Evolutionary conservation across 495 filamentous ascomycete genomes (phyloP).

Genomic region (Xylaria grammica): DNA sequence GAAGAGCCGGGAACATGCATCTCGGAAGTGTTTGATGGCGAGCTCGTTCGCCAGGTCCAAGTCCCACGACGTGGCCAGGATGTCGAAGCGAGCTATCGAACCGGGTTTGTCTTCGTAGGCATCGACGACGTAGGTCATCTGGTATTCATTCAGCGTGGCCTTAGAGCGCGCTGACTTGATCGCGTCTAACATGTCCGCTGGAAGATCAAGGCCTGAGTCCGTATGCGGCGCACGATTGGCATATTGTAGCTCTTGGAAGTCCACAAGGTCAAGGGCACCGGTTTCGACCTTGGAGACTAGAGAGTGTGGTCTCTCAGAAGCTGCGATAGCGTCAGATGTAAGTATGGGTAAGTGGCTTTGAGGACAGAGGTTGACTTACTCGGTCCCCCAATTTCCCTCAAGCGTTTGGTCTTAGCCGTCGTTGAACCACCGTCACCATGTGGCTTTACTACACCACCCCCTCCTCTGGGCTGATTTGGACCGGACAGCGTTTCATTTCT

Average conservation of each 20-base stretch:
- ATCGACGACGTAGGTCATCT: not conserved
- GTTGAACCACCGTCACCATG: not conserved
- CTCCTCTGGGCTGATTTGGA: not conserved
- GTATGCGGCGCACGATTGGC: constrained; percentile 3
- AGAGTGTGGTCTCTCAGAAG: not conserved
- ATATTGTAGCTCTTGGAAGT: not conserved
- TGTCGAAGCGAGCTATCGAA: constrained; percentile 1
- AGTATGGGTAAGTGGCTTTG: not conserved
- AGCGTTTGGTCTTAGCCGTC: not conserved
- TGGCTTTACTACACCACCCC: not conserved
- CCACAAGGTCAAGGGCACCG: not conserved
- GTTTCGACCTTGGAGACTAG: not conserved
- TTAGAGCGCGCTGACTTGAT: constrained; percentile 1
- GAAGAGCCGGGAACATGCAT: constrained; percentile 1
- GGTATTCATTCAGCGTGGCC: not conserved
- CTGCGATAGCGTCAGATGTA: not conserved
- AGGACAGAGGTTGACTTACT: constrained; percentile 1
- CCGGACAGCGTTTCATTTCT: not conserved
- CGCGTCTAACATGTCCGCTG: constrained; percentile 3
- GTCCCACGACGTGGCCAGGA: constrained; percentile 6
- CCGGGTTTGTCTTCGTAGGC: not conserved
- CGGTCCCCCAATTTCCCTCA: not conserved
- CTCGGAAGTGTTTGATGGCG: constrained; percentile 13
- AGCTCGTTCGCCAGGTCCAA: constrained; percentile 14
- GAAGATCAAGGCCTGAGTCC: constrained; percentile 12